Evolutionary conservation across 345 rosid species (phyloP).

Genomic region (Salix exigua): DNA sequence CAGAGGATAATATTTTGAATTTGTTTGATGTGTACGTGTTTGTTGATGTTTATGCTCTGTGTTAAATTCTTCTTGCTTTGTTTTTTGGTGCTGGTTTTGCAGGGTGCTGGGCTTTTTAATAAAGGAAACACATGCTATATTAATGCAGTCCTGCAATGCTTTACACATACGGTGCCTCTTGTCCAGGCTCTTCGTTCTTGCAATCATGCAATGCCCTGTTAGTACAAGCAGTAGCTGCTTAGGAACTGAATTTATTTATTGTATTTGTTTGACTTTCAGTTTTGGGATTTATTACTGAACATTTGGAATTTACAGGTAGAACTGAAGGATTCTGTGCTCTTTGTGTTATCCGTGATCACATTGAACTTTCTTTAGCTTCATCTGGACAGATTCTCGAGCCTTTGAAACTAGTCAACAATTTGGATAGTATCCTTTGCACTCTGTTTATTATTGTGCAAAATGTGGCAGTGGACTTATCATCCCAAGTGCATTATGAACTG

Average conservation of each 20-base stretch:
- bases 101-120: slow-evolving; percentile 88
- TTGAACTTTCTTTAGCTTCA: slow-evolving; percentile 43
- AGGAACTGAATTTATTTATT: not conserved
- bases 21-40: not conserved
- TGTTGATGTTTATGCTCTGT: not conserved
- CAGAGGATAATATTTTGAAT: not conserved
- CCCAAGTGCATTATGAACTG: not conserved
- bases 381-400: slow-evolving; percentile 52
- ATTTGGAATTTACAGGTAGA: slow-evolving; percentile 42
- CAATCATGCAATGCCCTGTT: slow-evolving; percentile 41
- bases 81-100: slow-evolving; percentile 11
- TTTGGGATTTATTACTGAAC: slow-evolving; percentile 12
- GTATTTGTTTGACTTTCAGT: not conserved
- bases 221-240: slow-evolving; percentile 9
- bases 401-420: slow-evolving; percentile 40
- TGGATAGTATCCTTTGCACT: slow-evolving; percentile 58
- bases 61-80: not conserved
- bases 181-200: slow-evolving; percentile 48
- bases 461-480: not conserved
- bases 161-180: slow-evolving; percentile 80
- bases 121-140: slow-evolving; percentile 82
- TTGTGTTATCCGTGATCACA: slow-evolving; percentile 47
- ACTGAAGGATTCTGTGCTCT: slow-evolving; percentile 53
- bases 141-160: slow-evolving; percentile 80
- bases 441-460: not conserved